Evolutionary conservation across 2,329 filamentous ascomycete species (phyloP), one percentile per base, ranked within the genome.

Genomic region (Torrubiella hemipterigena): DNA sequence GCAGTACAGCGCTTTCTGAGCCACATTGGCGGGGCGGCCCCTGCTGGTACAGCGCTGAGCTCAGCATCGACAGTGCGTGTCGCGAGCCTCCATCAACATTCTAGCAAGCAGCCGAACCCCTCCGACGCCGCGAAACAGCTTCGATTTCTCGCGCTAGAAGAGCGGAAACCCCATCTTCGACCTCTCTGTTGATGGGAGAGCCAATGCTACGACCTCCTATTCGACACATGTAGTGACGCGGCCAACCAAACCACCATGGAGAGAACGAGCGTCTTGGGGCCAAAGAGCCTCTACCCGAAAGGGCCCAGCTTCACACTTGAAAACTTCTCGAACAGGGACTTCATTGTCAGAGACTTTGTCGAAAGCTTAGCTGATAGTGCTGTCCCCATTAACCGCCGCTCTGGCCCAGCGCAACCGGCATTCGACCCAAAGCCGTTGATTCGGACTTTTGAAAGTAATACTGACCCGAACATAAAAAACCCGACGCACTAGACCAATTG

Each of bases 341-440:
- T 96, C 50, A 95, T 96, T 40, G 89, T 96, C 42, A 86, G 93
- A 49, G 91, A 98, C 61, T 98, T 98, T 52, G 79, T 98, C 46
- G 93, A 98, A 54, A 75, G 79, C 31, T 76, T 98, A 35, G 91
- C 89, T 30, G 87, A 96, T 40, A 81, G 69, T 44, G 82, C 85
- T 15, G 72, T 85, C 21, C 78, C 83, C n/a, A 65, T 69, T 15
- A 82, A 78, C 48, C 82, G 91, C 32, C 80, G 83, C 37, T 95
- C 87, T 11, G 77, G 73, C 7, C 68, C 72, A 40, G 65, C 62
- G 38, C 67, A 64, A 50, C 67, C 69, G 38, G 59, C 67, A 5
- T 98, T 98, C 59, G 91, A 98, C 49, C 86, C 91, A 1, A 98
- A 98, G 58, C 93, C 91, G 19, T 66, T 98, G 45, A 98, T 98